Evolutionary conservation across 2,329 filamentous ascomycete genomes (phyloP), one percentile per base, ranked within the genome.

Genomic region (Pyrenochaeta sp.): DNA sequence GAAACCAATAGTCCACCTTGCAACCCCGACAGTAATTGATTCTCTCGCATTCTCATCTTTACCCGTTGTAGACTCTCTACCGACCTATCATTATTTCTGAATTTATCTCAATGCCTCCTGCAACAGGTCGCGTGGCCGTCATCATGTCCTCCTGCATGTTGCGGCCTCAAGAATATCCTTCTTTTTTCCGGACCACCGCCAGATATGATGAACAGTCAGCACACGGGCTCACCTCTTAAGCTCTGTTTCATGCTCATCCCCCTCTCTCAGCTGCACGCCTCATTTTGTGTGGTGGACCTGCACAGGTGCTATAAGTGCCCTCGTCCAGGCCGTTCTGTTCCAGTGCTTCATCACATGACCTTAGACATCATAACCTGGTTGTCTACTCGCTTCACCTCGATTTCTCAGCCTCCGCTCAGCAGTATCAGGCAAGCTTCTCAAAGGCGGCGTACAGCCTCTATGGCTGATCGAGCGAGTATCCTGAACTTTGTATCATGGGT

Each of bases 401-500:
- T n/a, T n/a, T n/a, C n/a, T n/a, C n/a, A n/a, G n/a, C n/a, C n/a
- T n/a, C n/a, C n/a, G 61, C 37, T 61, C 40, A 27, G 63, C 52
- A 53, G 41, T 36, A 44, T 49, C 15, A 36, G 54, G 27, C 21
- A 54, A 20, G 9, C 20, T 7, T 36, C 68, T 17, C 49, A 60
- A 39, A 52, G 49, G 45, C 59, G 63, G 45, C 49, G 52, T 33
- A 55, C 44, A 1, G 48, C 44, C 6, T 39, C 54, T 1, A 50
- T 64, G 23, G 55, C 17, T 2, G 54, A 61, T 27, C 61, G 55
- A 6, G 60, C 59, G 6, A 64, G 56, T 4, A 48, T 67, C 14
- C 42, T 68, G 9, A 64, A 58, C 36, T 46, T 67, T 7, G 60
- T 68, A 5, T 70, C 68, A n/a, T 72, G 69, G 69, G 44, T 66